phyloP scores from a whole-genome alignment of 1,284 basidiomycete species.

The Hymenochaete sp. region DNA sequence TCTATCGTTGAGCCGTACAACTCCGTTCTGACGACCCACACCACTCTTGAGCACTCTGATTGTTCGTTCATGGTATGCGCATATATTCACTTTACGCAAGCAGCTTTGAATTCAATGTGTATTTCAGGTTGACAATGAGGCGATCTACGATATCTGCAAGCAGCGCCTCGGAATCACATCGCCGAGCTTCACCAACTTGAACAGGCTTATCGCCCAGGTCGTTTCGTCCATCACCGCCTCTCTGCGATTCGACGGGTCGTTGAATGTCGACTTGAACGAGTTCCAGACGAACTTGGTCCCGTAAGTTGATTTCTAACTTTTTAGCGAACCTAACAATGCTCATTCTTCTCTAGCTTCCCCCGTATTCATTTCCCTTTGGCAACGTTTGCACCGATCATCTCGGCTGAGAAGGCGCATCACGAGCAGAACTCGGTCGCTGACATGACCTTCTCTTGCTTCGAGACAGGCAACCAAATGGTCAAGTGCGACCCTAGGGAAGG shows the following conservation, averaged over 20 bases:
- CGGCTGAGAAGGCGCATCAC: constrained; percentile 80
- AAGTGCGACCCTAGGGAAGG: constrained; percentile 91
- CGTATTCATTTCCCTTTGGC: constrained; percentile 98
- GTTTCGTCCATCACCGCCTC: constrained; percentile 98
- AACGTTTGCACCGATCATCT: constrained; percentile 92
- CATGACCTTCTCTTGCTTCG: constrained; percentile 99
- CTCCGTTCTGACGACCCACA: constrained; percentile 97
- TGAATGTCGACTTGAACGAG: constrained; percentile 97
- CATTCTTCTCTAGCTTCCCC: constrained; percentile 59
- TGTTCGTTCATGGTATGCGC: constrained; percentile 89
- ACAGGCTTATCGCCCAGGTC: constrained; percentile 95
- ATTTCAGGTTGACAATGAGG: constrained; percentile 86
- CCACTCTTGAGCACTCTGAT: constrained; percentile 98
- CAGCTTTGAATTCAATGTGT: constrained; percentile 8
- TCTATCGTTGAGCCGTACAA: constrained; percentile 99
- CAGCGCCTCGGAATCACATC: constrained; percentile 81
- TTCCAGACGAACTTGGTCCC: constrained; percentile 99
- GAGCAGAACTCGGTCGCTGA: constrained; percentile 97
- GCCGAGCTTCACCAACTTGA: constrained; percentile 92
- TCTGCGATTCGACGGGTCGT: constrained; percentile 93
- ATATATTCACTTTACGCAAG: constrained; percentile 2
- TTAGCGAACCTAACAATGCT: not conserved
- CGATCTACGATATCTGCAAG: constrained; percentile 99
- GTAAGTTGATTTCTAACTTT: constrained; percentile 36
- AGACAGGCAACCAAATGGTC: constrained; percentile 96